Evolutionary conservation across 257 asterid species (phyloP).

Genomic region (Ocimum tenuiflorum): DNA sequence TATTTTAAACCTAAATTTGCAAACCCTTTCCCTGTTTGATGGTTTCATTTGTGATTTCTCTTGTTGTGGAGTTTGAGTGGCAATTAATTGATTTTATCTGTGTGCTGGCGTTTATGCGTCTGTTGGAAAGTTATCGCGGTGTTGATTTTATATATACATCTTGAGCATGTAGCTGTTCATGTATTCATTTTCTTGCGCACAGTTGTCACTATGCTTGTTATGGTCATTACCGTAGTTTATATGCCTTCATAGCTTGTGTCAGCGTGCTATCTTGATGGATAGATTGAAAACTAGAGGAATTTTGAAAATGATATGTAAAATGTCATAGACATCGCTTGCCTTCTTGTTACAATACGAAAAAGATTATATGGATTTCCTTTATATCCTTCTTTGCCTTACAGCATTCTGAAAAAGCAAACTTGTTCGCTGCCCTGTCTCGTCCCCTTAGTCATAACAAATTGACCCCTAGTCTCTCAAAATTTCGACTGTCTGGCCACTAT

Average conservation of each 20-base stretch:
- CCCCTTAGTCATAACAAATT: neutral
- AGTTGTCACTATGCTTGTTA: neutral
- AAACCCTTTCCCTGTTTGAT: neutral
- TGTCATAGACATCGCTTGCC: neutral
- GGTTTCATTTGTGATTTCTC: neutral
- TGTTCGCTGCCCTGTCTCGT: neutral
- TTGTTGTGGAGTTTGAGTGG: neutral
- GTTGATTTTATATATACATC: neutral
- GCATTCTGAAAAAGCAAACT: neutral
- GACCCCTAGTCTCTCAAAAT: neutral
- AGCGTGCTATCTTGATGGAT: neutral
- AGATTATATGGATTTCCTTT: neutral
- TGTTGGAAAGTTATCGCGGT: neutral
- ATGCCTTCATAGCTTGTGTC: neutral
- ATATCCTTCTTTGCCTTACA: neutral
- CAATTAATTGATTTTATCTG: neutral
- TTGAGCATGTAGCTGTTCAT: neutral
- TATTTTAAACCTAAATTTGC: conserved; percentile 4
- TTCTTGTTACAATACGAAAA: neutral
- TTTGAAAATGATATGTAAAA: neutral
- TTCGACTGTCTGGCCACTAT: neutral
- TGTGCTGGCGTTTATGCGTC: neutral
- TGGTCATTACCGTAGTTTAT: neutral
- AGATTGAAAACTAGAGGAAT: neutral
- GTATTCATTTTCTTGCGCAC: neutral